phyloP scores from a whole-genome alignment of 139 green algal species.

The Eudorina sp. region DNA sequence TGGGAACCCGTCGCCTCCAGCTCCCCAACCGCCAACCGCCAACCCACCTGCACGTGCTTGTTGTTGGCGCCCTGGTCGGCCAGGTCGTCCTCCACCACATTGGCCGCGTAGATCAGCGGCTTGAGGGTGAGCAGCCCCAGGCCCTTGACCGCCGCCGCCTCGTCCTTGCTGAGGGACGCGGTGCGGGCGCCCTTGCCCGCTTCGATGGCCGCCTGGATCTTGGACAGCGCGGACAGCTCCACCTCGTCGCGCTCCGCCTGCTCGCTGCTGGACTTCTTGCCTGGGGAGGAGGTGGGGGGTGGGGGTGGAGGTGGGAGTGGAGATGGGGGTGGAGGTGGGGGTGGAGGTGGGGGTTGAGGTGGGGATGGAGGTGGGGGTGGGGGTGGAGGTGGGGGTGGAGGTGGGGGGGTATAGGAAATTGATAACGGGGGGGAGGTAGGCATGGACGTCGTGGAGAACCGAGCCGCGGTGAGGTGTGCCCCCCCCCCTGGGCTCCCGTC shows the following conservation, averaged over 20 bases:
- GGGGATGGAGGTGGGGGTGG: background rate
- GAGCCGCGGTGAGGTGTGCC: too few species aligned
- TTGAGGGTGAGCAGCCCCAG: constrained; percentile 92
- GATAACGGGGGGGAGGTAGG: too few species aligned
- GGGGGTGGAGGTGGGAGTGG: background rate
- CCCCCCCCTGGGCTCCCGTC: too few species aligned
- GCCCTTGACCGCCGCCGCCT: constrained; percentile 71
- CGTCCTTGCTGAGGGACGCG: constrained; percentile 83
- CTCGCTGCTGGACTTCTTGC: constrained; percentile 81
- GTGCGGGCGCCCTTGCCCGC: constrained; percentile 80
- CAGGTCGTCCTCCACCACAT: constrained; percentile 94
- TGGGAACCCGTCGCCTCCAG: too few species aligned
- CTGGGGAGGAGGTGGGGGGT: constrained; percentile 30
- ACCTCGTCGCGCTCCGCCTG: constrained; percentile 77
- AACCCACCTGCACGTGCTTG: constrained; percentile 82
- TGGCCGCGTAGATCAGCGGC: constrained; percentile 92
- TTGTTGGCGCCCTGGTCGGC: constrained; percentile 83
- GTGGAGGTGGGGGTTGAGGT: background rate
- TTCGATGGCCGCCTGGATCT: constrained; percentile 64
- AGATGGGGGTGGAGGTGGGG: background rate
- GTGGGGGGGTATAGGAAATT: too few species aligned
- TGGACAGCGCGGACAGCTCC: constrained; percentile 82
- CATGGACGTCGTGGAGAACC: too few species aligned
- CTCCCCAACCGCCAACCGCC: too few species aligned
- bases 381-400: too few species aligned